Conservation (phyloP, 495 filamentous ascomycete species). For the Talaromyces borbonicus region DNA sequence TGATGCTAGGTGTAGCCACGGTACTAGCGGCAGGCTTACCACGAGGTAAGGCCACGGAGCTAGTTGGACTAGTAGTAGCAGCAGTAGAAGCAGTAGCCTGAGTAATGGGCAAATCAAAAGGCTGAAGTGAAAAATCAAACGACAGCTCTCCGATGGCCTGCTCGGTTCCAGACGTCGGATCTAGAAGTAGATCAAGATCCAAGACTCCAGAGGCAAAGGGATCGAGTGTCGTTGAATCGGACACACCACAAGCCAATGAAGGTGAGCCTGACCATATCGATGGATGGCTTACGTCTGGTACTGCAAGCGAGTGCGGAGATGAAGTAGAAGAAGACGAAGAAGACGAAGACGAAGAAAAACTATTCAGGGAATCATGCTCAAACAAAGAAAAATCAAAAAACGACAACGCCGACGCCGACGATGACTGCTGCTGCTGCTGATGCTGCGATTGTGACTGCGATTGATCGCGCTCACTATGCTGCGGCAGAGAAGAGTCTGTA, state of each 20-base stretch:
- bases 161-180: not conserved
- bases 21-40: not conserved
- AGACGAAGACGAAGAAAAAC: not conserved
- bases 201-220: not conserved
- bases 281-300: not conserved
- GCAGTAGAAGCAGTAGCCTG: not conserved
- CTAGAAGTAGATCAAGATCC: constrained; percentile 3
- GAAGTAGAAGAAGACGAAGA: constrained; percentile 5
- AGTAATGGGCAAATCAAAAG: not conserved
- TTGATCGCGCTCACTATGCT: not conserved
- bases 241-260: not conserved
- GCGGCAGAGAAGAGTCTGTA: not conserved
- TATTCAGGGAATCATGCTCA: constrained; percentile 3
- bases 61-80: not conserved
- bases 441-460: not conserved
- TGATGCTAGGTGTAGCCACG: not conserved
- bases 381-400: constrained; percentile 6
- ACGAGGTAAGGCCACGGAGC: not conserved
- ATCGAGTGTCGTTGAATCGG: constrained; percentile 2
- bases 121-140: not conserved
- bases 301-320: not conserved
- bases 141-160: not conserved
- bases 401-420: no score
- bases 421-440: not conserved
- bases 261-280: constrained; percentile 2